Evolutionary conservation across 2,329 filamentous ascomycete genomes (phyloP), one percentile per base, ranked within the genome.

Genomic region (Rhynchosporium graminicola): DNA sequence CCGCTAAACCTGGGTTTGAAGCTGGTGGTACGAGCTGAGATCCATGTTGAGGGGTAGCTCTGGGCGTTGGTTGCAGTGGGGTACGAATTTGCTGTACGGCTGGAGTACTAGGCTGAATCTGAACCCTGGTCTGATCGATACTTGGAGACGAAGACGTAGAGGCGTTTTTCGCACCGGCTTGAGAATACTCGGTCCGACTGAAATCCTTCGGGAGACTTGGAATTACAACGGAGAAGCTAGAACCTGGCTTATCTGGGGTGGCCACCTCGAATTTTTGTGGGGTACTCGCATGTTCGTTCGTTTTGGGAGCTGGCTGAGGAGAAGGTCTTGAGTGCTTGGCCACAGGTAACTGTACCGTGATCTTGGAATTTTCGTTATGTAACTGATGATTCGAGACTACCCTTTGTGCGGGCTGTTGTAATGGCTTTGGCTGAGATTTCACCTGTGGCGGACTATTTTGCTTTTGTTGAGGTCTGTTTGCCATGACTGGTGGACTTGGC

Each of bases 221-320:
- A 60, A 73, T 72, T 40, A 71, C 63, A n/a, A 73, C 67, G 29
- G 65, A 57, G 45, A 71, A 61, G 29, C 59, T 61, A 7, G 70
- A 66, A n/a, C 55, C 63, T 31, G 73, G 60, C 69, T 80, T 74
- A 75, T 78, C 72, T 76, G 79, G 54, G 73, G 74, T 69, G 64
- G 64, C 57, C 52, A 36, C 38, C 15, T 42, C 38, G 4, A 40
- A 12, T 10, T 51, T 48, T 40, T 47, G 10, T n/a, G 57, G 57
- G n/a, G 26, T 29, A 57, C 26, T 43, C n/a, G 33, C 29, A 33
- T 61, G 13, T 31, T 28, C 38, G 20, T 45, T 36, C 9, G 29
- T 9, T 46, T 52, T 47, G 15, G 52, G 13, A 12, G 43, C n/a
- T 46, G 43, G 43, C 43, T 46, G n/a, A 46, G 43, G 43, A 26